phyloP scores from a whole-genome alignment of 805 yeast species.

The Pichia cabralensis region DNA sequence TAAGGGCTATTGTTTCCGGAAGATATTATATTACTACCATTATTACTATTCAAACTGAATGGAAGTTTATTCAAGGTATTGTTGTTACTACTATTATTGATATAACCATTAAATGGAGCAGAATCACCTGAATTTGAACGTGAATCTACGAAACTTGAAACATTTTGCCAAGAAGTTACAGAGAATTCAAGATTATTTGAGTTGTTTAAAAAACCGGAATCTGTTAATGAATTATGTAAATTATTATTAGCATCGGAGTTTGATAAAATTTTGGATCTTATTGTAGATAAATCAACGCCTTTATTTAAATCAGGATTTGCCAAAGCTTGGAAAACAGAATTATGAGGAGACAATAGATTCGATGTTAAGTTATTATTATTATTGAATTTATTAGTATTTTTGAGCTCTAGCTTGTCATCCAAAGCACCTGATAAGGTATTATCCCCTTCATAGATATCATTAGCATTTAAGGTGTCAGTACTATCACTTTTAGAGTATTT shows the following conservation, averaged over 20 bases:
- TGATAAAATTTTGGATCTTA: not conserved
- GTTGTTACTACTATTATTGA: too few species aligned
- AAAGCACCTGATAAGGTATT: too few species aligned
- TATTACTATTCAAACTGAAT: conserved; percentile 1
- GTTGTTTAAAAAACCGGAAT: conserved; percentile 6
- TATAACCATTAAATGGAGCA: not conserved
- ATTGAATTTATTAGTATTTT: not conserved
- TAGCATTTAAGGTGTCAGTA: too few species aligned
- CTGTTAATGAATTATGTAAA: not conserved
- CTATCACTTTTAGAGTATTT: too few species aligned
- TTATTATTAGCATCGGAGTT: not conserved
- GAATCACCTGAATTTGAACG: conserved; percentile 1
- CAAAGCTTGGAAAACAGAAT: conserved; percentile 25
- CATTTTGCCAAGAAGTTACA: conserved; percentile 27
- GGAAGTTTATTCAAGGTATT: too few species aligned
- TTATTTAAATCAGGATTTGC: conserved; percentile 25
- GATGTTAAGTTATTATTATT: not conserved
- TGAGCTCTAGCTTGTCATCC: too few species aligned
- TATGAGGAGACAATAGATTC: conserved; percentile 23
- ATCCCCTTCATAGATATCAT: too few species aligned
- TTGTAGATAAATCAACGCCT: conserved; percentile 10
- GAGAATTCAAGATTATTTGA: conserved; percentile 20
- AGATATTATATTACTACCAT: conserved; percentile 4
- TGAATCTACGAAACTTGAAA: conserved; percentile 10
- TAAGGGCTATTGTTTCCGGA: conserved; percentile 4